Evolutionary conservation across 441 rosid genomes (phyloP).

Genomic region (Erysimum cheiri): DNA sequence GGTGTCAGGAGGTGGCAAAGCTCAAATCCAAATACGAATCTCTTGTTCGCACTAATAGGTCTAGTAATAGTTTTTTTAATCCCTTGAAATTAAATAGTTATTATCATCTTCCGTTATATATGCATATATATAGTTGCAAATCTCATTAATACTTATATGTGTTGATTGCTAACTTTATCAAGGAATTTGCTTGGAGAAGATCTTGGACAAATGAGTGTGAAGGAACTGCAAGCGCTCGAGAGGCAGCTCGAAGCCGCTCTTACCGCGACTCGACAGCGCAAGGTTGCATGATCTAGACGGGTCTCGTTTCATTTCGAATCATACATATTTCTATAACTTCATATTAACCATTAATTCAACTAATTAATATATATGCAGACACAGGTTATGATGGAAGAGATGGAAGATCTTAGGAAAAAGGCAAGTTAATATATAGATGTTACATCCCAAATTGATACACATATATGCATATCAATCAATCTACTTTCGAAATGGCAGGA

Average conservation of each 20-base stretch:
- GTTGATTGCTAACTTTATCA: constrained; percentile 15
- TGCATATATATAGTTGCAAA: neutral
- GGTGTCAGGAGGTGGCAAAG: constrained; percentile 76
- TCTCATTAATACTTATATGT: constrained; percentile 8
- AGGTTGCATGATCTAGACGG: constrained; percentile 48
- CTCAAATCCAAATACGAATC: constrained; percentile 75
- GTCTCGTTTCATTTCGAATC: constrained; percentile 19
- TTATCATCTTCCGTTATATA: neutral
- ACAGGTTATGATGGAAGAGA: constrained; percentile 76
- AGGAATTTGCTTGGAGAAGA: constrained; percentile 92
- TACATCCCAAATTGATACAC: neutral
- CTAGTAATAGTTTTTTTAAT: neutral
- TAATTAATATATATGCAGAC: constrained; percentile 48
- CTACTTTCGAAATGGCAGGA: constrained; percentile 52
- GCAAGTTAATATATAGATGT: constrained; percentile 39
- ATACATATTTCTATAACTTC: neutral
- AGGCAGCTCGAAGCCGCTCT: constrained; percentile 84
- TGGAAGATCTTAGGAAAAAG: constrained; percentile 82
- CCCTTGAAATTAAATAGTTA: neutral
- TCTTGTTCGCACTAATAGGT: constrained; percentile 86
- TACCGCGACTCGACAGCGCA: constrained; percentile 70
- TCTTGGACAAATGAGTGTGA: constrained; percentile 73
- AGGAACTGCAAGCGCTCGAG: constrained; percentile 79
- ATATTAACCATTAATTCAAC: constrained; percentile 1
- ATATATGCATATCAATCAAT: neutral